Percentiles rank a stretch among this genome's conserved stretches.
Conservation (phyloP, 768 basidiomycete species). For the Mycena galopus region DNA sequence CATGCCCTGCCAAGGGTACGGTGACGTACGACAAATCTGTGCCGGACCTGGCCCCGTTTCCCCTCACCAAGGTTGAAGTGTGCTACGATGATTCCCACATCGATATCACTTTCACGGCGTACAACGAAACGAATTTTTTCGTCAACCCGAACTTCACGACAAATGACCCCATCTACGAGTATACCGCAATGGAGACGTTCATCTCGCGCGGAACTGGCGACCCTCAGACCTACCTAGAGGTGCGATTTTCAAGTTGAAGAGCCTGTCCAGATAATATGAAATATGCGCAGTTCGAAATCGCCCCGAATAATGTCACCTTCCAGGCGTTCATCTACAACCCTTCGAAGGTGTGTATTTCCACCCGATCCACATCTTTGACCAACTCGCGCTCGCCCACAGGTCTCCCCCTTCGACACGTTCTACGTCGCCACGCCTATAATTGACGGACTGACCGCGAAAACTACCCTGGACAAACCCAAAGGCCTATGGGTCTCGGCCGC, state of each 20-base stretch:
- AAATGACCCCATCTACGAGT: conserved; percentile 28
- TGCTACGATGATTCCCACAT: conserved; percentile 25
- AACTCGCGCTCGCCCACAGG: conserved; percentile 9
- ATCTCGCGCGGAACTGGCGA: conserved; percentile 19
- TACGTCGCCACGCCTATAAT: conserved; percentile 24
- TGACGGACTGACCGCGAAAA: conserved; percentile 32
- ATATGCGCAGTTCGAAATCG: conserved; percentile 33
- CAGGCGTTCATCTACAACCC: conserved; percentile 36
- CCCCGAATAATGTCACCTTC: conserved; percentile 35
- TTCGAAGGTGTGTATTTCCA: conserved; percentile 19
- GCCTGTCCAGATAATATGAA: background rate
- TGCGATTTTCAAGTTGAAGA: background rate
- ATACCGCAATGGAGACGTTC: conserved; percentile 36
- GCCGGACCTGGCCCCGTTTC: conserved; percentile 26
- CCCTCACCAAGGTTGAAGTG: conserved; percentile 30
- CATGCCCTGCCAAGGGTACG: conserved; percentile 26
- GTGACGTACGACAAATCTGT: conserved; percentile 30
- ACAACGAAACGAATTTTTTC: conserved; percentile 33
- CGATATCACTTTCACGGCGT: conserved; percentile 32
- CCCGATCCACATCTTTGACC: background rate
- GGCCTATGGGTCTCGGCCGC: conserved; percentile 29
- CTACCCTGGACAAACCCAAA: conserved; percentile 27
- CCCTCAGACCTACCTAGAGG: conserved; percentile 6
- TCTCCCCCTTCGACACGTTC: conserved; percentile 31
- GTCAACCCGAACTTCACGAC: conserved; percentile 26